Evolutionary conservation across 1,284 basidiomycete genomes (phyloP), one percentile per base, ranked within the genome.

Genomic region (Papiliotrema fonsecae): DNA sequence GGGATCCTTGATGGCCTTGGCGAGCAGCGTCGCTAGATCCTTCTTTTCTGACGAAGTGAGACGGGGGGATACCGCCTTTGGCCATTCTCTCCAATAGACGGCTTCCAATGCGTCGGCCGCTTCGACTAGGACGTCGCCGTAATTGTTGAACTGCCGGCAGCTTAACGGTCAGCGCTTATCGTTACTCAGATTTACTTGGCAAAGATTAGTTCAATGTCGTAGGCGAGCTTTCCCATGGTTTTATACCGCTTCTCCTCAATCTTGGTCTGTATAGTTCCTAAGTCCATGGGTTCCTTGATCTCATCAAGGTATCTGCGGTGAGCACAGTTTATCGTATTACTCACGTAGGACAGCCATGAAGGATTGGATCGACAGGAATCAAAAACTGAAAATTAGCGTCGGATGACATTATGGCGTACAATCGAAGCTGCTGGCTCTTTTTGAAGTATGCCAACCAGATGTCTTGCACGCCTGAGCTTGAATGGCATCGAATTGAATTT

Each of bases 221-320:
- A 78, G 31, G 81, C 83, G 57, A 98, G 85, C 2, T 86, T 82
- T 47, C 87, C 87, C 83, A 90, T 88, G 0, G 80, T 84, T 18
- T 75, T 62, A 70, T 96, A 97, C 62, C 79, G 77, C 46, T 60
- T 65, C 47, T 78, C 72, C 34, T 79, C 78, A 45, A 96, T 75
- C 65, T 89, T 92, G 42, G 77, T 77, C 30, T 74, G 71, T 65
- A 97, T 88, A 10, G 93, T 96, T 10, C 82, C 83, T 48, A 97
- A 84, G 74, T 98, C 93, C 91, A 97, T 98, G 6, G 96, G 96
- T 55, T 86, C 75, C 57, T 82, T 77, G 67, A 99, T 97, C 75
- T 97, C 96, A 10, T 96, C 83, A 51, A 87, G 83, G 70, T 98
- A 98, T 16, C 89, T 93, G 58, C 19, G 18, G 5, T 42, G 19